A percentile compares a stretch with the other conserved stretches of the same genome.
Conservation (phyloP, 192 early-diverging fungal genomes). For the Coemansia sp. region DNA sequence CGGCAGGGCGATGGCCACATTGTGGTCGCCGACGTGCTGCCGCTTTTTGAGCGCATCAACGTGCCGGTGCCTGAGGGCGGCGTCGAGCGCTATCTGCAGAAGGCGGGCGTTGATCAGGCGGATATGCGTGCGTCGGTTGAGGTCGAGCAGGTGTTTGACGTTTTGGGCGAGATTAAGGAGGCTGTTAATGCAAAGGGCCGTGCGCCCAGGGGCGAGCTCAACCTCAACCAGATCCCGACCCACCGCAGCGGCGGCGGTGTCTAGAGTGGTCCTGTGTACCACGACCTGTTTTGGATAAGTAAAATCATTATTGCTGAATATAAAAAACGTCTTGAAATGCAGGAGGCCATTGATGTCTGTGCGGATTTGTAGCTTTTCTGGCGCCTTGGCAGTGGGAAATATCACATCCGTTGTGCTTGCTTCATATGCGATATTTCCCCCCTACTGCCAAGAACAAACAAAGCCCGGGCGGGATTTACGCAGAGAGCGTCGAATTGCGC, state of each 20-base stretch:
- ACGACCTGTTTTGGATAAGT: too few relatives aligned
- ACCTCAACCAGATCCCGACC: slow-evolving; percentile 51
- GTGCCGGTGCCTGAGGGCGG: slow-evolving; percentile 25
- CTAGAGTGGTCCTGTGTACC: slow-evolving; percentile 12
- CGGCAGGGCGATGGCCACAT: slow-evolving; percentile 46
- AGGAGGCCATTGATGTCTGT: too few relatives aligned
- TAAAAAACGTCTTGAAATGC: too few relatives aligned
- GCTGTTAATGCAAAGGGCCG: slow-evolving; percentile 32
- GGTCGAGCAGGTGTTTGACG: slow-evolving; percentile 54
- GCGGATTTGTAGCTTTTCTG: too few relatives aligned
- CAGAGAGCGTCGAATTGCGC: too few relatives aligned
- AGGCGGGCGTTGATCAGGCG: slow-evolving; percentile 9
- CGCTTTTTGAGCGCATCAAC: slow-evolving; percentile 36
- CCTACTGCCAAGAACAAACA: too few relatives aligned
- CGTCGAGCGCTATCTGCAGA: slow-evolving; percentile 15
- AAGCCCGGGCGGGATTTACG: too few relatives aligned
- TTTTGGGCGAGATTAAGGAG: slow-evolving; percentile 50
- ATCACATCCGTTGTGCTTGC: too few relatives aligned
- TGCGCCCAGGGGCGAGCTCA: slow-evolving; percentile 21
- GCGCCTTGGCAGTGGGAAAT: too few relatives aligned
- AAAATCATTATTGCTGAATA: too few relatives aligned
- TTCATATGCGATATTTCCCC: too few relatives aligned
- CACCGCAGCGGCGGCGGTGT: slow-evolving; percentile 55
- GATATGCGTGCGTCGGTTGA: slow-evolving; percentile 33
- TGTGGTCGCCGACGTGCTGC: slow-evolving; percentile 35